Conservation (phyloP, 345 rosid species). For the Gossypium bickii region DNA sequence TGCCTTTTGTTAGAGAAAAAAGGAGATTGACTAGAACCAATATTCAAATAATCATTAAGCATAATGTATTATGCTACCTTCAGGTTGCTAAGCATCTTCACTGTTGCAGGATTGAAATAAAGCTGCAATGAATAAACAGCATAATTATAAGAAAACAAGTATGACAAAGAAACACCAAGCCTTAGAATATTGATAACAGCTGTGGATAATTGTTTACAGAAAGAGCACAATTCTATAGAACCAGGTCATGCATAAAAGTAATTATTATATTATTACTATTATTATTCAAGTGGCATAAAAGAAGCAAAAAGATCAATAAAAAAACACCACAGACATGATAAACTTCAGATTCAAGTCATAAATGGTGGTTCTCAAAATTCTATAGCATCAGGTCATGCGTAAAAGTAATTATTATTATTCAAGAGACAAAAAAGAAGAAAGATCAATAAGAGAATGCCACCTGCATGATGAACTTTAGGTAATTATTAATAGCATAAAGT, state of each 20-base stretch:
- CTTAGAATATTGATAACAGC: not conserved
- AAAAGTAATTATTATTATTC: not conserved
- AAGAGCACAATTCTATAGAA: not conserved
- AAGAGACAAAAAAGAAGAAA: not conserved
- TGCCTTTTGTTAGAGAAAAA: not conserved
- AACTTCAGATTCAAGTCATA: too few relatives aligned
- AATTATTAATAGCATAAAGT: conserved; percentile 66
- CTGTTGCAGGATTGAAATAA: conserved; percentile 57
- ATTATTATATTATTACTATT: too few relatives aligned
- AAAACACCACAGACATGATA: too few relatives aligned
- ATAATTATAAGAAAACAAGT: not conserved
- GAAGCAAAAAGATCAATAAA: too few relatives aligned
- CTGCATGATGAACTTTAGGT: conserved; percentile 73
- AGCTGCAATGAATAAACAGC: conserved; percentile 31
- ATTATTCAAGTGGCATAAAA: too few relatives aligned
- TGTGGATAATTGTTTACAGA: not conserved
- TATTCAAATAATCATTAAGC: not conserved
- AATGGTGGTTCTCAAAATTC: not conserved
- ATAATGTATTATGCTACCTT: conserved; percentile 31
- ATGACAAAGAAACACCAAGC: not conserved
- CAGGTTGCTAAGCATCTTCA: conserved; percentile 60
- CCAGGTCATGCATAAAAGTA: too few relatives aligned
- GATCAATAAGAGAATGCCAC: conserved; percentile 24
- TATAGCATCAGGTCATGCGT: not conserved
- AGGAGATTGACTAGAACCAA: not conserved